These are phyloP conservation scores for Yamadazyma takamatsuzukensis DNA, from an alignment of 805 yeast species.

Conservation along the genomic window DNA sequence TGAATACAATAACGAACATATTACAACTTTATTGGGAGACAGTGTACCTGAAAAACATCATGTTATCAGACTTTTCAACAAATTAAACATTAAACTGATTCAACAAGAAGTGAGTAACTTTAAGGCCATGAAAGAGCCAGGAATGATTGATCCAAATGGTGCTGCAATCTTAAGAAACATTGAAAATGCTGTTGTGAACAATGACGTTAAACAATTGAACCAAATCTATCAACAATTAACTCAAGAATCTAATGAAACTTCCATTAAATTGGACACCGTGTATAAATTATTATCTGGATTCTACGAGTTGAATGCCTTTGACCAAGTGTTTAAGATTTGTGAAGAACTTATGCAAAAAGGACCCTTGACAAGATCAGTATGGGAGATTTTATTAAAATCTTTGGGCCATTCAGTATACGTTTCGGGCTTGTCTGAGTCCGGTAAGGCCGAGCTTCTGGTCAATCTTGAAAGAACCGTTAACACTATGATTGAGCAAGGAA, in stretches of 20 bases:
- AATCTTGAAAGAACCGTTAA: constrained; percentile 26
- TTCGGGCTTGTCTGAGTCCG: constrained; percentile 20
- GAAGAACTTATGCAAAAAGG: background rate
- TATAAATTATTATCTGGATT: constrained; percentile 45
- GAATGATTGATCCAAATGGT: constrained; percentile 29
- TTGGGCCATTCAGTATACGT: constrained; percentile 34
- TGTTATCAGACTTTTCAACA: background rate
- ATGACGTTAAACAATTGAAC: constrained; percentile 17
- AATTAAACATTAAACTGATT: background rate
- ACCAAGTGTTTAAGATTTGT: constrained; percentile 39
- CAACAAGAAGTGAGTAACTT: background rate
- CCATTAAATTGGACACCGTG: constrained; percentile 39
- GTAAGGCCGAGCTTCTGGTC: constrained; percentile 19
- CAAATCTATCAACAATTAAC: constrained; percentile 23
- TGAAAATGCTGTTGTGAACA: constrained; percentile 15
- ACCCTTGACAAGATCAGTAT: constrained; percentile 28
- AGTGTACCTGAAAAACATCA: constrained; percentile 15
- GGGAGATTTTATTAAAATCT: constrained; percentile 59
- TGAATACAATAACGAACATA: constrained; percentile 21
- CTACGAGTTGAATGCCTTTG: constrained; percentile 30
- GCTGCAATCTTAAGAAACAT: constrained; percentile 18
- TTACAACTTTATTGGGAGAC: constrained; percentile 21
- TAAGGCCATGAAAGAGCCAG: background rate
- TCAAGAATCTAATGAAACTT: constrained; percentile 20
- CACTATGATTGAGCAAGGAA: constrained; percentile 26